These are phyloP conservation scores for Cystofilobasidium bisporidii DNA, from an alignment of 768 basidiomycete genomes.

Conservation along the genomic window DNA sequence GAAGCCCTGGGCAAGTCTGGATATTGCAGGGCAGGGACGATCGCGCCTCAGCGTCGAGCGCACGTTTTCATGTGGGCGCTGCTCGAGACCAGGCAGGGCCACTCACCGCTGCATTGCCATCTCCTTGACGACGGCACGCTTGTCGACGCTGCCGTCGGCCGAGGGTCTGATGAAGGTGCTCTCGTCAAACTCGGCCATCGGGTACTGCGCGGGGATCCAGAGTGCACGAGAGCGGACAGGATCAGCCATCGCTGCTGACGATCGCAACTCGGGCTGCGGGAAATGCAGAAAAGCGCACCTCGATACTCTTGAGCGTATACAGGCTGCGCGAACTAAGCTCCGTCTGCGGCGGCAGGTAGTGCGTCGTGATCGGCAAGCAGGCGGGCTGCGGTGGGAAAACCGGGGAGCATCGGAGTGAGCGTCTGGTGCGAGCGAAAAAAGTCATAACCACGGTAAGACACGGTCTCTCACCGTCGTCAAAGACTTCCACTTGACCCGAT, in stretches of 20 bases:
- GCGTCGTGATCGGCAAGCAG: conserved; percentile 24
- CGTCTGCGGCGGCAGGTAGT: conserved; percentile 17
- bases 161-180: conserved; percentile 18
- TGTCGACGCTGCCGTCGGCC: conserved; percentile 12
- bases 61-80: no score
- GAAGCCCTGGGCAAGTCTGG: conserved; percentile 26
- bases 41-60: no score
- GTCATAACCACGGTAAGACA: no score
- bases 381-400: conserved; percentile 18
- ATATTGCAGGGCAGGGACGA: neutral
- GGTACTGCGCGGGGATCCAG: no score
- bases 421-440: no score
- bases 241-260: no score
- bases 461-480: conserved; percentile 8
- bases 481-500: conserved; percentile 26
- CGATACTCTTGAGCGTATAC: conserved; percentile 4
- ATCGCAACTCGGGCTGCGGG: no score
- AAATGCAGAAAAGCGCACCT: neutral
- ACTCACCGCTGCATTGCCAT: conserved; percentile 19
- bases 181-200: conserved; percentile 26
- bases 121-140: conserved; percentile 22
- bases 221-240: no score
- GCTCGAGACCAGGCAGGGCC: no score
- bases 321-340: conserved; percentile 17
- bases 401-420: no score